Conservation (phyloP, 495 filamentous ascomycete species). For the Neurospora sp. region DNA sequence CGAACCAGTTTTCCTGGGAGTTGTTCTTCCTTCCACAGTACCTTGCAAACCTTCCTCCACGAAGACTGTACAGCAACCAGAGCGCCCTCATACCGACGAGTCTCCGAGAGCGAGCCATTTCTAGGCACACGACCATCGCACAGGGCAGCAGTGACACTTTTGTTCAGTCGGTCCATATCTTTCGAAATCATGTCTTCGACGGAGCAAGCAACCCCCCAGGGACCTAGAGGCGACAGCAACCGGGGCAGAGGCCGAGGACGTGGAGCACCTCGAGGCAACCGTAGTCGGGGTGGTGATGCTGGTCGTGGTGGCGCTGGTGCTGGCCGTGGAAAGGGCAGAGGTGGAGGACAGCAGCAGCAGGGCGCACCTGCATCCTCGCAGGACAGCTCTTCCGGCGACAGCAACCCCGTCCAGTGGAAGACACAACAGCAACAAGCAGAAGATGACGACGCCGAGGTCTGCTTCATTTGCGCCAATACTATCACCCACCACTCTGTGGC, state of each 20-base stretch:
- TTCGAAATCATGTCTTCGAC: conserved; percentile 12
- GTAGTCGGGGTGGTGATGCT: conserved; percentile 3
- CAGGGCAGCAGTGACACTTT: neutral
- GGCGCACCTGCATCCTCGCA: neutral
- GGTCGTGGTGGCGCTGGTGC: conserved; percentile 3
- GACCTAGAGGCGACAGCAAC: conserved; percentile 23
- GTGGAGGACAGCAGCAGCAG: neutral
- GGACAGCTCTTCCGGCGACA: neutral
- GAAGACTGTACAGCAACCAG: neutral
- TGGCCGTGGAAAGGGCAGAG: conserved; percentile 11
- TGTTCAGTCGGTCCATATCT: neutral
- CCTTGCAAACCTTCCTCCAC: neutral
- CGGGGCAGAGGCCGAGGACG: conserved; percentile 31
- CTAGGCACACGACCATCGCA: neutral
- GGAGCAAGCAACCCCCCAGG: conserved; percentile 7
- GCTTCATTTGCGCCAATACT: conserved; percentile 91
- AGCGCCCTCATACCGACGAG: neutral
- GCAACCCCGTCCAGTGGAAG: neutral
- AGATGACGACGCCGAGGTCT: conserved; percentile 64
- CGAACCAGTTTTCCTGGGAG: neutral
- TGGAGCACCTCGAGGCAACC: conserved; percentile 10
- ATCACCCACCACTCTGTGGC: conserved; percentile 77
- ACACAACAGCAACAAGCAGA: conserved; percentile 8
- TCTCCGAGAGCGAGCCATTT: neutral
- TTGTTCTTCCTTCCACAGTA: neutral